Percentiles rank a stretch among this genome's conserved stretches.
Evolutionary conservation across 2,329 filamentous ascomycete genomes (phyloP).

Genomic region (Hymenoscyphus fraxineus): DNA sequence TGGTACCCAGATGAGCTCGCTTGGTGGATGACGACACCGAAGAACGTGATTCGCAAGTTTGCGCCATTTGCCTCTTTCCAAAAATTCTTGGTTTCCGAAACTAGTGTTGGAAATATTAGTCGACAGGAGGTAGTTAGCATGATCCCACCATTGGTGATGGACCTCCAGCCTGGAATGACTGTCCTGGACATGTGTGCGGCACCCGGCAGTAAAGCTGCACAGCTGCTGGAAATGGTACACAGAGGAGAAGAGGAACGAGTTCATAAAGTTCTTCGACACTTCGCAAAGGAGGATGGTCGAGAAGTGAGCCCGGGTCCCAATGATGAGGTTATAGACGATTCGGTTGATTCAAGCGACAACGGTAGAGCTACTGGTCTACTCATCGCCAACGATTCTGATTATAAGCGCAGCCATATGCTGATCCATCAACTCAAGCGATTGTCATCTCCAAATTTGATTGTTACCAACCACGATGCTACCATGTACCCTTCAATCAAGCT

Average conservation of each 20-base stretch:
- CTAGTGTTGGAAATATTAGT: slow-evolving; percentile 94
- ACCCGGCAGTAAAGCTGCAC: slow-evolving; percentile 93
- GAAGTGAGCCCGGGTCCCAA: slow-evolving; percentile 48
- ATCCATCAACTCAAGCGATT: slow-evolving; percentile 97
- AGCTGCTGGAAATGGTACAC: slow-evolving; percentile 92
- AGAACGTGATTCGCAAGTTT: slow-evolving; percentile 91
- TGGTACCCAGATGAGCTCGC: slow-evolving; percentile 96
- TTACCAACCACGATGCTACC: slow-evolving; percentile 96
- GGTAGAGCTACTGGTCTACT: slow-evolving; percentile 87
- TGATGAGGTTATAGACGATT: slow-evolving; percentile 43
- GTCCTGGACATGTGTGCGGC: slow-evolving; percentile 96
- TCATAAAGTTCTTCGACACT: slow-evolving; percentile 62
- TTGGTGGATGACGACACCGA: slow-evolving; percentile 97
- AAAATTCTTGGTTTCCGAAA: slow-evolving; percentile 96
- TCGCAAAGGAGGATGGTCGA: slow-evolving; percentile 58
- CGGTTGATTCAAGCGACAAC: slow-evolving; percentile 63
- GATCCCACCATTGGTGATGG: slow-evolving; percentile 93
- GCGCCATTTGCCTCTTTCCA: slow-evolving; percentile 93
- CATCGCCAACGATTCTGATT: slow-evolving; percentile 94
- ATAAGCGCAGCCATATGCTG: slow-evolving; percentile 94
- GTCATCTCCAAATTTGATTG: slow-evolving; percentile 92
- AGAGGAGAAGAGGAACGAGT: slow-evolving; percentile 86
- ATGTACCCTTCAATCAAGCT: slow-evolving; percentile 90
- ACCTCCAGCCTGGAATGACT: slow-evolving; percentile 84
- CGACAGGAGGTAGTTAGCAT: slow-evolving; percentile 97